Base-by-base conservation (phyloP, 768 basidiomycete species). In the Neoboletus subvelutipes region DNA sequence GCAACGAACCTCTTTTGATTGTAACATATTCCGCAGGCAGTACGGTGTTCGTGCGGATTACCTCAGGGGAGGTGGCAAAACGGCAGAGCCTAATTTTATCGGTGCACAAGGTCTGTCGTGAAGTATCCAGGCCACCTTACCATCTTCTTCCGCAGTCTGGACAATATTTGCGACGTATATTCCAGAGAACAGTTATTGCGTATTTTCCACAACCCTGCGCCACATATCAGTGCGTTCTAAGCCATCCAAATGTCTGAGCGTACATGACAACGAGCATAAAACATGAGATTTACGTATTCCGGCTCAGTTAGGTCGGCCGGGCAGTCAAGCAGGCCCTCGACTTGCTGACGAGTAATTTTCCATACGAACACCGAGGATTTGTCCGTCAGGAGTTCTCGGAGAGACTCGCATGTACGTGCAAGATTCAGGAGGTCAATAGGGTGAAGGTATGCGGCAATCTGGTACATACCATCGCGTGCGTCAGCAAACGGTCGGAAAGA, bases 251-350 rank as follows among this genome's bases (percentile, higher is more conserved):
- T 15, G 13, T 18, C 9, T 11, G 34, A 12, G 26, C 43, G 5
- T 36, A 61, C 59, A 10, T 61, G 56, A 24, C 55, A 82, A 40
- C 48, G 52, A 11, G 59, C n/a, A 29, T 39, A 37, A 18, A 60
- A 81, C 17, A 71, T 67, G 20, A 83, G 72, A 51, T 69, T 76
- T 28, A 77, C 76, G 53, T 75, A 81, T 60, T 77, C 71, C 3
- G 71, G 63, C 67, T 82, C 80, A 15, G 61, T 70, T 53, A 80
- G 63, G 60, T 81, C 79, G 15, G 56, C 45, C 0, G 80, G 81
- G 56, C 76, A 77, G 9, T 63, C 54, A 1, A 80, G 80, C 11
- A 80, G 65, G 13, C 71, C 73, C 33, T 62, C 61, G 22, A 76
- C 66, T 51, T 71, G 71, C 10, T 45, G 56, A 33, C 79, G 70